Conservation (phyloP, 805 yeast species). For the Zygotorulaspora sp. region DNA sequence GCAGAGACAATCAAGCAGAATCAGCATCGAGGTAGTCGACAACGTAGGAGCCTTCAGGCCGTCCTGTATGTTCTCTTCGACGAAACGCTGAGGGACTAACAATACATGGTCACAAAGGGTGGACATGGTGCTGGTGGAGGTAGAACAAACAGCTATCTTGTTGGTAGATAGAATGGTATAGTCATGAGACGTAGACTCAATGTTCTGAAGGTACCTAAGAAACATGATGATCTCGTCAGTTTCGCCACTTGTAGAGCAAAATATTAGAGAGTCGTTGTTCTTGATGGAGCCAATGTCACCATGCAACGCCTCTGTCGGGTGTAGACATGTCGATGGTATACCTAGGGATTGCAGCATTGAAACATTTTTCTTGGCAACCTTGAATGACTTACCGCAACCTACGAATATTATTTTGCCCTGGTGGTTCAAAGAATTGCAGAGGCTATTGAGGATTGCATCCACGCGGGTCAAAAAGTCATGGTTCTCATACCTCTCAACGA, state of each 20-base stretch:
- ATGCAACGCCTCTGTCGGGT: conserved; percentile 85
- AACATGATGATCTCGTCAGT: conserved; percentile 64
- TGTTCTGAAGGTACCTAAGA: conserved; percentile 15
- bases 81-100: conserved; percentile 38
- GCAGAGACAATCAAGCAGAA: conserved; percentile 73
- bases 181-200: conserved; percentile 5
- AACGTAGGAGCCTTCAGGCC: conserved; percentile 88
- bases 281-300: conserved; percentile 80
- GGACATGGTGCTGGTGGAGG: conserved; percentile 15
- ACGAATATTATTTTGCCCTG: conserved; percentile 67
- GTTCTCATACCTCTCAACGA: conserved; percentile 16
- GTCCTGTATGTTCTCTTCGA: conserved; percentile 56
- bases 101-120: conserved; percentile 36
- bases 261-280: conserved; percentile 49
- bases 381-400: conserved; percentile 83
- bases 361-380: conserved; percentile 70
- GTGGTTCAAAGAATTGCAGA: conserved; percentile 37
- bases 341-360: conserved; percentile 82
- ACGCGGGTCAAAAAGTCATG: conserved; percentile 3
- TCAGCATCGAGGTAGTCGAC: conserved; percentile 70
- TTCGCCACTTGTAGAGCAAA: conserved; percentile 75
- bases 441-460: conserved; percentile 4
- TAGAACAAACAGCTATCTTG: conserved; percentile 18
- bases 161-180: not conserved
- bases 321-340: conserved; percentile 60